Evolutionary conservation across 371 early-diverging fungal species (phyloP).

Genomic region (Fennellomyces sp.): DNA sequence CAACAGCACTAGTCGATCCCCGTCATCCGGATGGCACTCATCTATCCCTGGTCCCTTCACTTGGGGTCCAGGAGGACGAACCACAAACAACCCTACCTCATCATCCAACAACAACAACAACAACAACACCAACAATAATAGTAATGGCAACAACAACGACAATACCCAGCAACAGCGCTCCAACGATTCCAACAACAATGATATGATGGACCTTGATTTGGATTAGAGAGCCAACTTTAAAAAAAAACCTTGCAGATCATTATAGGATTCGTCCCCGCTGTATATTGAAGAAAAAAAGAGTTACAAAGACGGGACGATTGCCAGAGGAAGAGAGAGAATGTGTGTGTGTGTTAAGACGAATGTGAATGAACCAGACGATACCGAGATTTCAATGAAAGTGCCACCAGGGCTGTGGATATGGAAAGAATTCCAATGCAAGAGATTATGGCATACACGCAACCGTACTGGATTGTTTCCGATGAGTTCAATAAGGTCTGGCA

Average conservation of each 20-base stretch:
- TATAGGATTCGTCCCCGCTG: background rate
- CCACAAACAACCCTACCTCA: slow-evolving; percentile 1
- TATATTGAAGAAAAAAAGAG: slow-evolving; percentile 3
- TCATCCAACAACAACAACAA: slow-evolving; percentile 1
- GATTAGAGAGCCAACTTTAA: too few relatives aligned
- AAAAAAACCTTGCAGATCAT: background rate
- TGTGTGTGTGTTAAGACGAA: background rate
- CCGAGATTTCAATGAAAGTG: slow-evolving; percentile 30
- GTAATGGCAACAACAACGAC: slow-evolving; percentile 9
- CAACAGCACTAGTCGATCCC: background rate
- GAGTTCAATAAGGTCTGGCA: slow-evolving; percentile 53
- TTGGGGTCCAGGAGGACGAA: slow-evolving; percentile 26
- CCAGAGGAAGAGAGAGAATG: background rate
- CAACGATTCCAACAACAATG: slow-evolving; percentile 5
- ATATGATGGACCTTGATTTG: slow-evolving; percentile 25
- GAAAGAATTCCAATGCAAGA: slow-evolving; percentile 44
- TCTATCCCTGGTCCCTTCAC: slow-evolving; percentile 29
- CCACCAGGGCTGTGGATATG: slow-evolving; percentile 37
- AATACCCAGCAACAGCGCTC: slow-evolving; percentile 2
- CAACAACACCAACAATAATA: slow-evolving; percentile 11
- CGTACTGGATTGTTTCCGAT: slow-evolving; percentile 36
- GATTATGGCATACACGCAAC: slow-evolving; percentile 56
- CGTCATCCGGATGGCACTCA: slow-evolving; percentile 21
- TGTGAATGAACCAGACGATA: slow-evolving; percentile 14
- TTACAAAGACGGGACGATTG: background rate